Evolutionary conservation across 2,329 filamentous ascomycete species (phyloP).

Genomic region (Iodosphaeria phyllophila): DNA sequence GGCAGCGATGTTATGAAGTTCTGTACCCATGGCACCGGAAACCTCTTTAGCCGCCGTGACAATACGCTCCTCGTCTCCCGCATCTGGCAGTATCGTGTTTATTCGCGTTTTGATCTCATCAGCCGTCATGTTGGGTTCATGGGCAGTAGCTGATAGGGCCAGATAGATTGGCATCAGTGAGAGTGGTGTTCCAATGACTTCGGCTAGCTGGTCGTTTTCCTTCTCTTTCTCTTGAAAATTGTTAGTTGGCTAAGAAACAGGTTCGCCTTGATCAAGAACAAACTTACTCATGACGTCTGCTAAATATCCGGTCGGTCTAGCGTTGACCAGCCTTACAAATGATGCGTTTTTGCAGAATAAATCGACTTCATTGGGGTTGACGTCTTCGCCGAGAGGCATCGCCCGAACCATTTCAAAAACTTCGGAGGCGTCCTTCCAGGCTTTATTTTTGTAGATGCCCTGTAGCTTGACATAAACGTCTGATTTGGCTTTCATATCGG

Average conservation of each 20-base stretch:
- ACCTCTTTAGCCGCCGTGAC: conserved; percentile 43
- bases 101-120: conserved; percentile 33
- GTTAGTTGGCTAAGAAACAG: no score
- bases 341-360: conserved; percentile 90
- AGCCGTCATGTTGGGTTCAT: conserved; percentile 22
- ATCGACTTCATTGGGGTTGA: conserved; percentile 62
- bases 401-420: conserved; percentile 47
- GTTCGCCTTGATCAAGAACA: no score
- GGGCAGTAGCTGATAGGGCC: conserved; percentile 36
- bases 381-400: conserved; percentile 24
- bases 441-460: conserved; percentile 82
- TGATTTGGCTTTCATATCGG: conserved; percentile 96
- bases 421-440: conserved; percentile 58
- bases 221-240: conserved; percentile 29
- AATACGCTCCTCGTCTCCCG: conserved; percentile 29
- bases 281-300: no score
- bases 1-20: conserved; percentile 84
- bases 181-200: conserved; percentile 26
- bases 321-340: conserved; percentile 73
- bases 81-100: conserved; percentile 23
- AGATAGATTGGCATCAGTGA: conserved; percentile 55
- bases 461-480: conserved; percentile 79
- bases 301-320: no score
- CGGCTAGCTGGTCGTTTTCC: conserved; percentile 31
- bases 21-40: conserved; percentile 59